These are phyloP conservation scores for Sambucus nigra DNA, from an alignment of 129 eudicot species.

Conservation along the genomic window DNA sequence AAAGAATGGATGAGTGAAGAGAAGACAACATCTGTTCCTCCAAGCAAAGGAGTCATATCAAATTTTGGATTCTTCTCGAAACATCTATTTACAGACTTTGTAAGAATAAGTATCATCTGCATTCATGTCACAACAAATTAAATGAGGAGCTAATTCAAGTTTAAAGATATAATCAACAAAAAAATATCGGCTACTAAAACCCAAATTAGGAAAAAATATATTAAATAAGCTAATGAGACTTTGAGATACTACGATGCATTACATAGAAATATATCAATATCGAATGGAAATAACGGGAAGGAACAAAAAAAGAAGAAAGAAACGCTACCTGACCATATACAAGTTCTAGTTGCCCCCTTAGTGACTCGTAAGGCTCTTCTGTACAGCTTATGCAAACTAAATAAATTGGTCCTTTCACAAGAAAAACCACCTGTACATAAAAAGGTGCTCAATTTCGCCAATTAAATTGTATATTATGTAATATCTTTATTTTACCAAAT, in stretches of 20 bases:
- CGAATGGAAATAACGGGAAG: background rate
- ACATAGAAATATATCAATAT: background rate
- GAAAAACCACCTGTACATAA: slow-evolving; percentile 62
- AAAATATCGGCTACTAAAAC: too few relatives aligned
- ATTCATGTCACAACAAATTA: slow-evolving; percentile 2
- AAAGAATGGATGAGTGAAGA: slow-evolving; percentile 93
- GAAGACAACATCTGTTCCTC: slow-evolving; percentile 90
- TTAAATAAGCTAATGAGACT: too few relatives aligned
- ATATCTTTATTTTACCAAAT: too few relatives aligned
- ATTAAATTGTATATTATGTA: too few relatives aligned
- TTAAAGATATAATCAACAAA: too few relatives aligned
- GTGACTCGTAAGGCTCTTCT: slow-evolving; percentile 88
- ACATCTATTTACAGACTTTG: slow-evolving; percentile 88
- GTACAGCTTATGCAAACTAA: slow-evolving; percentile 98
- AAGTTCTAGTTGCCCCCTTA: slow-evolving; percentile 77
- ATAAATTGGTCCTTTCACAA: slow-evolving; percentile 96
- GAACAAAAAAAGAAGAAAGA: background rate
- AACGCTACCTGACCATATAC: slow-evolving; percentile 81
- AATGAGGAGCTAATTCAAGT: too few relatives aligned
- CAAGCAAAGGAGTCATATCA: slow-evolving; percentile 98
- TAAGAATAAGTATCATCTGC: slow-evolving; percentile 97
- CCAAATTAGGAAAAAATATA: background rate
- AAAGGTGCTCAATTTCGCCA: background rate
- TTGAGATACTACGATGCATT: background rate
- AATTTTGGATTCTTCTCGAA: slow-evolving; percentile 94